phyloP scores from a whole-genome alignment of 352 stramenopile genomes.

The Phytophthora citrophthora region DNA sequence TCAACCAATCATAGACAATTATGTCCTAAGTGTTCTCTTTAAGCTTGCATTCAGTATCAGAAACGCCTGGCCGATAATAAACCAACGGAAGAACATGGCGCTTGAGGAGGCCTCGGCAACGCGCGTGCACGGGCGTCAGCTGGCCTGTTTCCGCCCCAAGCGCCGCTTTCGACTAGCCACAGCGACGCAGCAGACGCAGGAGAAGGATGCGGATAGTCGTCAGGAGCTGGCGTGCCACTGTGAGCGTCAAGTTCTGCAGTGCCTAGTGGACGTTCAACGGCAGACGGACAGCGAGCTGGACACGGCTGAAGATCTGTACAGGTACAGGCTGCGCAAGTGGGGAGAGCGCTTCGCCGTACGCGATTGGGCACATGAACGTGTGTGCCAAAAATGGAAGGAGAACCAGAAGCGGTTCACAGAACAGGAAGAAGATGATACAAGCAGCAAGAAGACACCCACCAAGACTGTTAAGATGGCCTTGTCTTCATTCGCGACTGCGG shows the following conservation, averaged over 20 bases:
- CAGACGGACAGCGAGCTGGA: slow-evolving; percentile 17
- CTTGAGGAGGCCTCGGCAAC: background rate
- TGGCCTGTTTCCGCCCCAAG: slow-evolving; percentile 72
- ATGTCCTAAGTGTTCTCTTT: slow-evolving; percentile 2
- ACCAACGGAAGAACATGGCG: slow-evolving; percentile 16
- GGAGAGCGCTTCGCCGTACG: slow-evolving; percentile 57
- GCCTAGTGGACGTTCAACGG: slow-evolving; percentile 29
- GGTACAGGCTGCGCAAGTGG: slow-evolving; percentile 54
- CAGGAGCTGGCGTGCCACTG: slow-evolving; percentile 48
- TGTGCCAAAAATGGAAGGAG: slow-evolving; percentile 79
- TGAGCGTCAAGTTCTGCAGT: slow-evolving; percentile 54
- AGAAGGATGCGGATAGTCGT: slow-evolving; percentile 1
- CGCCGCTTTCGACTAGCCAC: slow-evolving; percentile 48
- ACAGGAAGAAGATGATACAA: slow-evolving; percentile 13
- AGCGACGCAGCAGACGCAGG: slow-evolving; percentile 1
- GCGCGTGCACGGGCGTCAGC: slow-evolving; percentile 48
- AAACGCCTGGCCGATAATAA: slow-evolving; percentile 4
- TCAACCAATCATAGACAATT: background rate
- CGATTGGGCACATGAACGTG: slow-evolving; percentile 58
- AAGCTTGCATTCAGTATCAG: slow-evolving; percentile 9
- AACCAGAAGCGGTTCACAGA: slow-evolving; percentile 63
- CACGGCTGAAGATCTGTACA: slow-evolving; percentile 37
- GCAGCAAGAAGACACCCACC: slow-evolving; percentile 28
- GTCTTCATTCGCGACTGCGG: slow-evolving; percentile 55
- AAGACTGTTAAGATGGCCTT: slow-evolving; percentile 59